These are phyloP conservation scores for Mycena citricolor DNA, from an alignment of 1,284 basidiomycete species.

Conservation along the genomic window DNA sequence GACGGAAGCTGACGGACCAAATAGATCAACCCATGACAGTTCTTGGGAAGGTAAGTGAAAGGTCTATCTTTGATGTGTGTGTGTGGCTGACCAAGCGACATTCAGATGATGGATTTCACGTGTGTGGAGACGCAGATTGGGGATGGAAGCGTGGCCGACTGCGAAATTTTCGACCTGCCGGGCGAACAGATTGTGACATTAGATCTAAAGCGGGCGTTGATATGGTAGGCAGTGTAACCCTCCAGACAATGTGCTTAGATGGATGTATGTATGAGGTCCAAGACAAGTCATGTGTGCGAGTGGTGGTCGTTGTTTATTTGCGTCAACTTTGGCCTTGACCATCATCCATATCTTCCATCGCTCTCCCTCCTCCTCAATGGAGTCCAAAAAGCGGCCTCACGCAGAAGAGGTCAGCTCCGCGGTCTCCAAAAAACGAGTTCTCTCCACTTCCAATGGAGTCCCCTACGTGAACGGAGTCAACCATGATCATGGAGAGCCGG, in stretches of 20 bases:
- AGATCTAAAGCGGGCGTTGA: constrained; percentile 27
- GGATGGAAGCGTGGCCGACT: constrained; percentile 68
- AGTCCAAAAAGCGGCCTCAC: constrained; percentile 64
- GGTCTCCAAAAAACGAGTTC: constrained; percentile 64
- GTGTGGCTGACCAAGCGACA: constrained; percentile 21
- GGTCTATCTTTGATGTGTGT: constrained; percentile 7
- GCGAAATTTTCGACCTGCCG: constrained; percentile 70
- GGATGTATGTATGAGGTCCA: constrained; percentile 6
- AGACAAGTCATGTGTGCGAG: too few species aligned
- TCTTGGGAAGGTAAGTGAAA: constrained; percentile 58
- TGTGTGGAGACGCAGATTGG: constrained; percentile 87
- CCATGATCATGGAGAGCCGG: constrained; percentile 53
- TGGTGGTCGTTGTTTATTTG: constrained; percentile 7
- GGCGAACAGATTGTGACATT: constrained; percentile 17
- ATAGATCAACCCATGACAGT: constrained; percentile 85
- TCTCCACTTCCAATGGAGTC: constrained; percentile 55
- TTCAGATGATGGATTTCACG: constrained; percentile 76
- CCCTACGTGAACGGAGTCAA: constrained; percentile 60
- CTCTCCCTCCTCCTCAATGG: constrained; percentile 40
- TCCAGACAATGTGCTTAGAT: too few species aligned
- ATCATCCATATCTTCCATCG: constrained; percentile 22
- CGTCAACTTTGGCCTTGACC: constrained; percentile 6
- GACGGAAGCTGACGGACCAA: constrained; percentile 16
- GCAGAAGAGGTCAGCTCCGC: constrained; percentile 52
- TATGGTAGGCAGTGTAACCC: too few species aligned